Conservation (phyloP, 2,329 filamentous ascomycete genomes). For the Aspergillus chevalieri region DNA sequence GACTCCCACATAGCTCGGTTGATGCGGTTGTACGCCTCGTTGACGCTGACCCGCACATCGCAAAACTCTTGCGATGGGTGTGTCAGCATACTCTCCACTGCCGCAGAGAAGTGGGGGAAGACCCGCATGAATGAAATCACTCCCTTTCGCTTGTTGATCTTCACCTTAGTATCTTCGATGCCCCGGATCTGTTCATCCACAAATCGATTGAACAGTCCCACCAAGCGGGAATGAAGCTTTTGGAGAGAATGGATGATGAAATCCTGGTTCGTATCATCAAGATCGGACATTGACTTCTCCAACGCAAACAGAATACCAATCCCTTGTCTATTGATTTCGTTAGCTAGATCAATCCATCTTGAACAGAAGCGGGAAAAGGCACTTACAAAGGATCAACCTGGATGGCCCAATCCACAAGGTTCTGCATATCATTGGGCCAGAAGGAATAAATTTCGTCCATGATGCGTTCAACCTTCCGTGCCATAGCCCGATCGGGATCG, state of each 20-base stretch:
- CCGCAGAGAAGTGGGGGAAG: conserved; percentile 78
- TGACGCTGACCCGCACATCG: conserved; percentile 69
- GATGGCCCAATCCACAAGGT: conserved; percentile 76
- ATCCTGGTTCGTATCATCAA: conserved; percentile 88
- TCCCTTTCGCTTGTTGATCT: conserved; percentile 96
- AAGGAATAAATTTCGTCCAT: conserved; percentile 88
- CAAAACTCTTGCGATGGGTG: conserved; percentile 50
- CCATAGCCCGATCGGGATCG: conserved; percentile 81
- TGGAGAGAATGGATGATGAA: conserved; percentile 75
- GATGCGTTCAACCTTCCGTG: conserved; percentile 72
- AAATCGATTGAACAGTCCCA: conserved; percentile 75
- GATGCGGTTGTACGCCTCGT: conserved; percentile 80
- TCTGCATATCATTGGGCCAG: conserved; percentile 70
- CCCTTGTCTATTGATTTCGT: conserved; percentile 59
- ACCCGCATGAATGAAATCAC: conserved; percentile 93
- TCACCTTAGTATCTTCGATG: conserved; percentile 97
- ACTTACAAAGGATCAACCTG: conserved; percentile 74
- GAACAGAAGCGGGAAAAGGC: not conserved
- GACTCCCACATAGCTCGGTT: conserved; percentile 97
- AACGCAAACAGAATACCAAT: conserved; percentile 77
- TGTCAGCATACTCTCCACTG: conserved; percentile 76
- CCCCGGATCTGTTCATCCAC: conserved; percentile 91
- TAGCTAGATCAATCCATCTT: conserved; percentile 15
- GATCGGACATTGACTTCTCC: conserved; percentile 69
- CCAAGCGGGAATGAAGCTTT: conserved; percentile 68